These are phyloP conservation scores for Calendula officinalis DNA, from an alignment of 129 eudicot genomes.

Conservation along the genomic window DNA sequence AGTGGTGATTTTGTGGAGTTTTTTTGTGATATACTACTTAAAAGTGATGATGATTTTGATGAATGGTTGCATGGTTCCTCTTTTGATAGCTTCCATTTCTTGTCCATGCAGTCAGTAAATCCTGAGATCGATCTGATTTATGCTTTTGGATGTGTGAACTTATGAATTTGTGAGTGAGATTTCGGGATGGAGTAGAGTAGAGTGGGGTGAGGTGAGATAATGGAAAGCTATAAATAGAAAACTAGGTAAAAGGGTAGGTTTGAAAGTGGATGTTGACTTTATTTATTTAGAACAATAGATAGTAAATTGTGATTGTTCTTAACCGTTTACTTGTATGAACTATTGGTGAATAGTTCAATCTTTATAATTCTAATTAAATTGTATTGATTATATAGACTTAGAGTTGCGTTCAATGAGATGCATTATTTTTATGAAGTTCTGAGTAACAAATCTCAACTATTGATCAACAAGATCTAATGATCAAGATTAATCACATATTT, in stretches of 20 bases:
- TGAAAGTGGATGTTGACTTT: constrained; percentile 34
- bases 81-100: constrained; percentile 62
- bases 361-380: not conserved
- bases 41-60: constrained; percentile 44
- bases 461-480: too few relatives aligned
- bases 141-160: not conserved
- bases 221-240: constrained; percentile 39
- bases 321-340: constrained; percentile 8
- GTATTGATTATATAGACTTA: too few relatives aligned
- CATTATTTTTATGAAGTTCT: too few relatives aligned
- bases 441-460: too few relatives aligned
- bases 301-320: constrained; percentile 37
- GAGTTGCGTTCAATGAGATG: too few relatives aligned
- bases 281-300: constrained; percentile 17
- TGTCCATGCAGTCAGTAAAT: constrained; percentile 47
- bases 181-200: constrained; percentile 15
- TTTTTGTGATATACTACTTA: constrained; percentile 61
- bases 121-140: constrained; percentile 20
- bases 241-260: constrained; percentile 21
- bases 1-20: constrained; percentile 47
- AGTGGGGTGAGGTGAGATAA: constrained; percentile 35
- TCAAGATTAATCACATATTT: too few relatives aligned
- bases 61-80: constrained; percentile 47
- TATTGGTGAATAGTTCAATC: constrained; percentile 13
- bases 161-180: constrained; percentile 6